Conservation (phyloP, 805 yeast genomes). For the Kodamaea lidongshanica region DNA sequence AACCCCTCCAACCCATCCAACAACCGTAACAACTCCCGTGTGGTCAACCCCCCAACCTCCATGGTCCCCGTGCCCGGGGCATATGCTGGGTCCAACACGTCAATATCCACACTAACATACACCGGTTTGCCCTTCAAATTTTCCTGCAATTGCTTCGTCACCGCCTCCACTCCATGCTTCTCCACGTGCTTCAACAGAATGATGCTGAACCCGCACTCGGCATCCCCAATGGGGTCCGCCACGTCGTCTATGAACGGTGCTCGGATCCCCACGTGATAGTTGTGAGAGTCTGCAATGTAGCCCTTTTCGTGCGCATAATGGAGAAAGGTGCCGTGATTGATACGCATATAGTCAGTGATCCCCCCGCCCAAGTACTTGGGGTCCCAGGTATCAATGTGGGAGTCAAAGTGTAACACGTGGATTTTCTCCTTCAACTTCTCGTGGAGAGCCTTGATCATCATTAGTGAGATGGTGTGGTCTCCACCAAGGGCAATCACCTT, state of each 20-base stretch:
- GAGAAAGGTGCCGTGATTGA: conserved; percentile 65
- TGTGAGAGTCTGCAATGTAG: conserved; percentile 41
- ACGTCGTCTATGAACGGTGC: conserved; percentile 50
- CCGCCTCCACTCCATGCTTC: conserved; percentile 29
- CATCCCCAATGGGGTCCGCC: conserved; percentile 40
- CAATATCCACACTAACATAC: conserved; percentile 46
- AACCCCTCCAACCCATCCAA: conserved; percentile 56
- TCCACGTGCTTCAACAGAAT: conserved; percentile 46
- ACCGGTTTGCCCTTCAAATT: conserved; percentile 37
- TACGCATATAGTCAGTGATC: conserved; percentile 47
- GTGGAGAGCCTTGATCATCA: conserved; percentile 46
- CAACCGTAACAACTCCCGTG: conserved; percentile 53
- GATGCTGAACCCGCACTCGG: conserved; percentile 43
- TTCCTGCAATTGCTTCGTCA: conserved; percentile 28
- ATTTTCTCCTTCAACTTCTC: conserved; percentile 41
- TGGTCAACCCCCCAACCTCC: conserved; percentile 68
- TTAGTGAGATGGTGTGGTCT: conserved; percentile 52
- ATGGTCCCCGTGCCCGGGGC: conserved; percentile 81
- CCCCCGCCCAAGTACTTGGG: conserved; percentile 62
- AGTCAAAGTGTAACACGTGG: conserved; percentile 58
- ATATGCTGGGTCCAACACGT: conserved; percentile 64
- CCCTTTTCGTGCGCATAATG: conserved; percentile 69
- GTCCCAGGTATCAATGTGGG: conserved; percentile 68
- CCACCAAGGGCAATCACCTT: conserved; percentile 53
- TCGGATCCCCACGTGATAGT: conserved; percentile 58